A percentile compares a stretch with the other conserved stretches of the same genome.
phyloP scores from a whole-genome alignment of 2,329 filamentous ascomycete genomes.

The Ophiosphaerella herpotricha region DNA sequence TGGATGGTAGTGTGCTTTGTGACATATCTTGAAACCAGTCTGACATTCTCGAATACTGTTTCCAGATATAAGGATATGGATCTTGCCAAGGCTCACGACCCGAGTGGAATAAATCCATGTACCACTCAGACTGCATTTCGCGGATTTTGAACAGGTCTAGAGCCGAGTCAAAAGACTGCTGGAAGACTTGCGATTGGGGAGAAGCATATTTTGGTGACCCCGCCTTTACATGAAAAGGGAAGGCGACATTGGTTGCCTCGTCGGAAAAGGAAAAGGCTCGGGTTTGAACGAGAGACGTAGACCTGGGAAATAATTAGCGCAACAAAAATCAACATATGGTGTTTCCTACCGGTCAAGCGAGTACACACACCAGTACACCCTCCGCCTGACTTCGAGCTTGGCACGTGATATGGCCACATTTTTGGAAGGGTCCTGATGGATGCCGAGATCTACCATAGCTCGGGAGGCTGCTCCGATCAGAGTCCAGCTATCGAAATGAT shows the following conservation, averaged over 20 bases:
- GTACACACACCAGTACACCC: constrained; percentile 90
- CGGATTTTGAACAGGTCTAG: constrained; percentile 81
- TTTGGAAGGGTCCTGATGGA: constrained; percentile 86
- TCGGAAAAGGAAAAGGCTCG: constrained; percentile 93
- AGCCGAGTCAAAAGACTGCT: constrained; percentile 68
- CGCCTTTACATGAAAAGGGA: constrained; percentile 60
- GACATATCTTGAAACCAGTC: constrained; percentile 83
- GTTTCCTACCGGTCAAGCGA: constrained; percentile 74
- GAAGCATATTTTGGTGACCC: constrained; percentile 49
- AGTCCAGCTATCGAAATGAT: constrained; percentile 93
- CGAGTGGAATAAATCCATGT: constrained; percentile 84
- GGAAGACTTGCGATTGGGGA: constrained; percentile 58
- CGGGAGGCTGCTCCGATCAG: constrained; percentile 87
- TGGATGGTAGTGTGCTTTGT: constrained; percentile 63
- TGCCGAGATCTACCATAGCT: constrained; percentile 84
- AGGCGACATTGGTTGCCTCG: constrained; percentile 79
- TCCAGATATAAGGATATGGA: constrained; percentile 73
- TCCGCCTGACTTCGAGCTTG: constrained; percentile 75
- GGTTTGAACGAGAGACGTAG: constrained; percentile 85
- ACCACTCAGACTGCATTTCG: constrained; percentile 85
- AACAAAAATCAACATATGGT: not conserved
- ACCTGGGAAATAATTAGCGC: constrained; percentile 55
- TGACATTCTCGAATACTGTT: constrained; percentile 74
- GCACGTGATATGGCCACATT: constrained; percentile 69
- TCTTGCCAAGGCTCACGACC: constrained; percentile 71